These are phyloP conservation scores for Pestalotiopsis sp. DNA, from an alignment of 2,329 filamentous ascomycete genomes.

Conservation along the genomic window DNA sequence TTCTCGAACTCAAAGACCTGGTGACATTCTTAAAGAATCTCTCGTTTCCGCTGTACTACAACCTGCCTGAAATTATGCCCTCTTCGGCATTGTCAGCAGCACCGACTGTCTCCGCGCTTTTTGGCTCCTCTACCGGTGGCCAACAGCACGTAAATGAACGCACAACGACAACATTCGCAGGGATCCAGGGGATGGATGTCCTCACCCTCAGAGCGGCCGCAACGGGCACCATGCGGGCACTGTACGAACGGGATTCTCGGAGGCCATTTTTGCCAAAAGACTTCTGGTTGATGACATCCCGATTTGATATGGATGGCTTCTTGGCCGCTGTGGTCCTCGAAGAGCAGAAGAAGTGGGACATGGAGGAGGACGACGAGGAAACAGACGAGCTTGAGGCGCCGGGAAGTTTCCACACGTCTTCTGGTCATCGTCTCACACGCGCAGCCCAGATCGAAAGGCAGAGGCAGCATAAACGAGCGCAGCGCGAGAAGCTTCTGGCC, in stretches of 20 bases:
- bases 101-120: conserved; percentile 11
- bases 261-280: conserved; percentile 79
- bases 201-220: conserved; percentile 79
- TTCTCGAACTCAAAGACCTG: conserved; percentile 72
- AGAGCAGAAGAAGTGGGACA: conserved; percentile 76
- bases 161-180: conserved; percentile 32
- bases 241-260: conserved; percentile 92
- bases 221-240: conserved; percentile 79
- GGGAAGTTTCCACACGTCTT: conserved; percentile 34
- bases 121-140: conserved; percentile 15
- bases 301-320: conserved; percentile 88
- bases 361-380: conserved; percentile 61
- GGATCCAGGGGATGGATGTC: conserved; percentile 72
- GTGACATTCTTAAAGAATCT: conserved; percentile 88
- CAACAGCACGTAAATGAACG: conserved; percentile 18
- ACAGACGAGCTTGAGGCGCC: conserved; percentile 26
- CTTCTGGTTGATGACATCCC: conserved; percentile 91
- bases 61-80: conserved; percentile 63
- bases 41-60: conserved; percentile 86
- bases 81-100: conserved; percentile 24
- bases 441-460: conserved; percentile 66
- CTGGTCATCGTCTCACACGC: conserved; percentile 63
- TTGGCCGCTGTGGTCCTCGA: conserved; percentile 85
- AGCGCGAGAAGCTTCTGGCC: conserved; percentile 72
- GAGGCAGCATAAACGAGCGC: conserved; percentile 67